Conservation (phyloP, 1,284 basidiomycete species). For the Gomphus bonarii region DNA sequence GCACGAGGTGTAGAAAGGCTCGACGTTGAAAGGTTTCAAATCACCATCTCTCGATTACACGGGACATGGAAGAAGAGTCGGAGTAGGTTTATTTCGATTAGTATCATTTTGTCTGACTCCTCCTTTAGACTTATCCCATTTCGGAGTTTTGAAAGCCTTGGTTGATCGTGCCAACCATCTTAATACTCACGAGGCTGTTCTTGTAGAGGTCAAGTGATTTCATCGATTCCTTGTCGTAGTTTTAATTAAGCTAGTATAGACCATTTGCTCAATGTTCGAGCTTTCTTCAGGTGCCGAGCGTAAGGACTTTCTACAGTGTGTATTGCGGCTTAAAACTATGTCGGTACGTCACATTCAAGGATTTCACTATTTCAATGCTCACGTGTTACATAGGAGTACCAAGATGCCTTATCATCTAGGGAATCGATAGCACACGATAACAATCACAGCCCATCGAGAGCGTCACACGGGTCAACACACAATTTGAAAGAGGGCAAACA, state of each 20-base stretch:
- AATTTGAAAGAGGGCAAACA: slow-evolving; percentile 11
- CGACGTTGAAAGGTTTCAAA: slow-evolving; percentile 41
- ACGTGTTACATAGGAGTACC: slow-evolving; percentile 27
- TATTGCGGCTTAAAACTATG: slow-evolving; percentile 52
- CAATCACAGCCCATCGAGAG: slow-evolving; percentile 6
- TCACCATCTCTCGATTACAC: slow-evolving; percentile 48
- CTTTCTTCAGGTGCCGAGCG: slow-evolving; percentile 36
- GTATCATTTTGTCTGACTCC: slow-evolving; percentile 4
- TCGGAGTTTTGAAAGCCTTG: slow-evolving; percentile 60
- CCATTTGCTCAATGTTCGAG: slow-evolving; percentile 51
- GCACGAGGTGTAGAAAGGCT: slow-evolving; percentile 65
- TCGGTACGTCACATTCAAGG: slow-evolving; percentile 27
- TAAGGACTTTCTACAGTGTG: slow-evolving; percentile 47
- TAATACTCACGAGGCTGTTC: slow-evolving; percentile 22
- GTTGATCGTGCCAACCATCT: slow-evolving; percentile 56
- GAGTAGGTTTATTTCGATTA: slow-evolving; percentile 31
- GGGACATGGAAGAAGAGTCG: slow-evolving; percentile 41
- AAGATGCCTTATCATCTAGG: slow-evolving; percentile 12
- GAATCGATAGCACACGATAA: slow-evolving; percentile 15
- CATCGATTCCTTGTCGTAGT: slow-evolving; percentile 20
- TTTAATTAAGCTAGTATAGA: slow-evolving; percentile 27
- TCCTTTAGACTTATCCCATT: slow-evolving; percentile 40
- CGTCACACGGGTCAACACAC: slow-evolving; percentile 15
- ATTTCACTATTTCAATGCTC: background rate
- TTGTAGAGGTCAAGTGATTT: slow-evolving; percentile 22